phyloP scores from a whole-genome alignment of 495 filamentous ascomycete species.

The Peziza echinospora region DNA sequence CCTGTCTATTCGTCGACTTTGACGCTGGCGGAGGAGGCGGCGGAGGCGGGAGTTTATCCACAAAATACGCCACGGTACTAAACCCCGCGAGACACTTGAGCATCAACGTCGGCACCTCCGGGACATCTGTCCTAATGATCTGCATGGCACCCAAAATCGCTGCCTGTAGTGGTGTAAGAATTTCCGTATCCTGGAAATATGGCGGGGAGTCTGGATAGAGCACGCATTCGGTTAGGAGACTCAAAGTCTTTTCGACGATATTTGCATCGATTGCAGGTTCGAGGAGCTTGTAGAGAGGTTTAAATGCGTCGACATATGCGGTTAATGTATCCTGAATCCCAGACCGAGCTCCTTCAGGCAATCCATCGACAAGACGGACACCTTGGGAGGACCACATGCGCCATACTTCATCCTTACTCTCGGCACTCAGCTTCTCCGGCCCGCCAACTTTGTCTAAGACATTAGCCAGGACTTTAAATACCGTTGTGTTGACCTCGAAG shows the following conservation, averaged over 20 bases:
- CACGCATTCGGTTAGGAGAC: slow-evolving; percentile 36
- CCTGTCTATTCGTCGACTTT: slow-evolving; percentile 19
- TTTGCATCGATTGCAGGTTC: slow-evolving; percentile 37
- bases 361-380: slow-evolving; percentile 16
- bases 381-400: slow-evolving; percentile 35
- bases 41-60: background rate
- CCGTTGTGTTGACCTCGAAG: slow-evolving; percentile 48
- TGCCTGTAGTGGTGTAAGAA: slow-evolving; percentile 54
- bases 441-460: slow-evolving; percentile 37
- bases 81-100: slow-evolving; percentile 47
- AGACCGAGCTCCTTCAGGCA: slow-evolving; percentile 8
- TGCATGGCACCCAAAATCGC: slow-evolving; percentile 51
- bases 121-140: slow-evolving; percentile 44
- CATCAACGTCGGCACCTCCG: slow-evolving; percentile 42
- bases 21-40: slow-evolving; percentile 18
- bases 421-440: slow-evolving; percentile 29
- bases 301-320: slow-evolving; percentile 56
- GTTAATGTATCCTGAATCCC: slow-evolving; percentile 24
- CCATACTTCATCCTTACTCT: slow-evolving; percentile 44
- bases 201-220: slow-evolving; percentile 48
- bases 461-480: slow-evolving; percentile 43
- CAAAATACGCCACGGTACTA: slow-evolving; percentile 40
- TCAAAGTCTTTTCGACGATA: slow-evolving; percentile 33
- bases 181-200: slow-evolving; percentile 71
- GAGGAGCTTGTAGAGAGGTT: slow-evolving; percentile 63